Conservation (phyloP, 768 basidiomycete genomes). For the Russula sp. region DNA sequence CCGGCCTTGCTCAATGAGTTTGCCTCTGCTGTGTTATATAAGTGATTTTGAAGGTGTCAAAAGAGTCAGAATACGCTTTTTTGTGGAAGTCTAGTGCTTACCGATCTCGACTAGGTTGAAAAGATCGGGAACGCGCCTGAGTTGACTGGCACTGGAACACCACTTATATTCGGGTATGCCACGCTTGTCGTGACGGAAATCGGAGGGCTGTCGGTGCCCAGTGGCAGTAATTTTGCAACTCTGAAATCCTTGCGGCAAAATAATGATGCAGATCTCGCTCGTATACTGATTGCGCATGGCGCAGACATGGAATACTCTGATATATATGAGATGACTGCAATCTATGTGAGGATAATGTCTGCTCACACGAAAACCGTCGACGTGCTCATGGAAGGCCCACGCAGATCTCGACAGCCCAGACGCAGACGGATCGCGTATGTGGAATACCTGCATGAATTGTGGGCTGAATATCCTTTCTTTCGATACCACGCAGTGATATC, state of each 20-base stretch:
- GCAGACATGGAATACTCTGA: slow-evolving; percentile 45
- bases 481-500: neutral
- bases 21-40: neutral
- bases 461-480: neutral
- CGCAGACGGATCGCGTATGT: neutral
- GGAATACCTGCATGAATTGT: slow-evolving; percentile 28
- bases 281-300: slow-evolving; percentile 37
- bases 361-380: slow-evolving; percentile 27
- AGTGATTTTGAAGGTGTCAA: neutral
- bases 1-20: neutral
- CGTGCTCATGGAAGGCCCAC: slow-evolving; percentile 40
- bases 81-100: neutral
- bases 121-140: slow-evolving; percentile 16
- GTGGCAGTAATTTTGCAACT: slow-evolving; percentile 26
- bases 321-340: slow-evolving; percentile 39
- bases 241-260: slow-evolving; percentile 29
- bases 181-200: slow-evolving; percentile 19
- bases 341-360: slow-evolving; percentile 30
- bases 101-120: neutral
- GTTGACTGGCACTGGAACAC: slow-evolving; percentile 20
- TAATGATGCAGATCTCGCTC: slow-evolving; percentile 29
- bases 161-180: slow-evolving; percentile 20
- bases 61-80: neutral
- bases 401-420: slow-evolving; percentile 36
- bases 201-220: slow-evolving; percentile 15